Evolutionary conservation across 208 protist genomes (phyloP), one percentile per base, ranked within the genome.

Genomic region (Acanthamoeba triangularis): DNA sequence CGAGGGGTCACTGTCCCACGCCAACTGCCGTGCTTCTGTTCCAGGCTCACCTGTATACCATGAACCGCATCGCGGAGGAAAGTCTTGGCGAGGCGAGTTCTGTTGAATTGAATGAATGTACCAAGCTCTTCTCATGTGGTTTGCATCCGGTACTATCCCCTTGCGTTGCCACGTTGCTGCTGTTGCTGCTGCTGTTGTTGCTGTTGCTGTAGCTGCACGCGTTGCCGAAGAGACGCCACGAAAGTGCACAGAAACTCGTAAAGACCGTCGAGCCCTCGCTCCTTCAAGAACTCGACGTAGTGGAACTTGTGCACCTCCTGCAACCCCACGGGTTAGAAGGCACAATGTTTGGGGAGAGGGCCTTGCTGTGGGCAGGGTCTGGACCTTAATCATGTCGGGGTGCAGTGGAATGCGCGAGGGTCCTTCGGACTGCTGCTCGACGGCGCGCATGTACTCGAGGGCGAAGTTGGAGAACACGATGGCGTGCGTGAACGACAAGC

Each of bases 261-360:
- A 35, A 91, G 84, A 10, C 84, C 84, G 10, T 91, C 84, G 13
- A 91, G 41, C 20, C 84, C 49, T 35, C 84, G 28, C 47, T 61
- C 84, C 35, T n/a, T 33, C n/a, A 91, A n/a, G 84, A 72, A 91
- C 5, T 91, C 84, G 20, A 91, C 59, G 25, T 91, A 91, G 84
- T 91, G 84, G 49, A 44, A 35, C 35, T 69, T 35, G 84, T 91
- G 84, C 56, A 41, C 25, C 10, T 63, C 84, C 84, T 91, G 52
- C 54, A 67, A 52, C 13, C 69, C 35, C 14, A 16, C 37, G n/a
- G 7, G 37, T 35, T 78, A 23, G 16, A 65, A 28, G 2, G 0
- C 7, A 65, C 69, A 72, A 10, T 61, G 33, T 1, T 61, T 61
- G 35, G 49, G 8, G 80, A 2, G 8, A 41, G n/a, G 82, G 33